Evolutionary conservation across 129 eudicot species (phyloP), one percentile per base, ranked within the genome.

Genomic region (Gnaphalium uliginosum): DNA sequence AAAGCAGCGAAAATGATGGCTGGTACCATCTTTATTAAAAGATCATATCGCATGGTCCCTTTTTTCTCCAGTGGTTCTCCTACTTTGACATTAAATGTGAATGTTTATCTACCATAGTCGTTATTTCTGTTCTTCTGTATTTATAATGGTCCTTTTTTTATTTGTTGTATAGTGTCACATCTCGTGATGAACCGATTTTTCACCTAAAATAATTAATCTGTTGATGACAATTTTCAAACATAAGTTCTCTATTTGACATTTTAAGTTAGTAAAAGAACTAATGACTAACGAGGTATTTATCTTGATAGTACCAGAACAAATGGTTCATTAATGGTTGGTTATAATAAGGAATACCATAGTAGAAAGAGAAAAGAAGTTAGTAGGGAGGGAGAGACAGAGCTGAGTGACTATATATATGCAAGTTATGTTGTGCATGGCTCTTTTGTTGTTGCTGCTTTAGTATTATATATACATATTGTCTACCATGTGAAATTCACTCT

Each of bases 401-500:
- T 9, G 46, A 39, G 13, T 39, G 46, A 3, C 14, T 39, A 39
- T 9, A 10, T 10, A 9, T 9, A 39, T 39, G 13, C 46, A 9
- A 39, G 27, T 22, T 57, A 57, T 21, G 10, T 11, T 24, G 8
- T 26, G 23, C 3, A 74, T 41, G 32, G 14, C 25, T 37, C 26
- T 35, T 27, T 17, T 67, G 43, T 39, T 66, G 66, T 14, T 51
- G 35, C 13, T 63, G 72, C 15, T 18, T 37, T 25, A 11, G 19
- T 41, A 29, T 35, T 72, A 25, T 24, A 63, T 48, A 30, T 30
- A 33, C 7, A 17, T 25, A 59, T 71, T 68, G 60, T 51, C 56
- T 39, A 66, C 51, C 54, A 54, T 74, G 67, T 61, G 48, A 76
- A 54, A 6, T 69, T 69, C 10, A 6, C 51, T 39, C 64, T 81